Percentiles rank a stretch among this genome's conserved stretches.
Evolutionary conservation across 2,329 filamentous ascomycete species (phyloP).

Genomic region (Leptodontidium sp.): DNA sequence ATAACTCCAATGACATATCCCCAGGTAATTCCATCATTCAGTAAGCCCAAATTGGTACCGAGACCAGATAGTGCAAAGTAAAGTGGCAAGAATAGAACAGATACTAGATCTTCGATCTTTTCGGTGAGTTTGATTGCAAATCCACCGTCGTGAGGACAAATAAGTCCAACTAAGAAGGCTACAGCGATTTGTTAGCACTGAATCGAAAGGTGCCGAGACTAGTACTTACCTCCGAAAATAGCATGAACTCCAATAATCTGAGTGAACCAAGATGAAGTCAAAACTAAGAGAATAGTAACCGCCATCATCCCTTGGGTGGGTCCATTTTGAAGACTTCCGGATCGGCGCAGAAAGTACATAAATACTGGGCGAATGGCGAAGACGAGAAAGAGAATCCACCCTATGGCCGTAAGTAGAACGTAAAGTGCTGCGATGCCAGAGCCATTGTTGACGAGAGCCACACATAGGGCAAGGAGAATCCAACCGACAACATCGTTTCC

Average conservation of each 20-base stretch:
- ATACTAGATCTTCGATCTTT: slow-evolving; percentile 92
- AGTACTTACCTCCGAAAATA: slow-evolving; percentile 73
- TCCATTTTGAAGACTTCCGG: slow-evolving; percentile 83
- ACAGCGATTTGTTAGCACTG: slow-evolving; percentile 11
- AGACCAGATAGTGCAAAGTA: slow-evolving; percentile 95
- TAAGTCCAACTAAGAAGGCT: slow-evolving; percentile 87
- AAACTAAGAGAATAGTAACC: slow-evolving; percentile 79
- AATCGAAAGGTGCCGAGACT: neutral
- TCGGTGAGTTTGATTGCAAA: slow-evolving; percentile 92
- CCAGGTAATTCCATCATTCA: slow-evolving; percentile 86
- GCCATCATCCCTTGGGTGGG: slow-evolving; percentile 86
- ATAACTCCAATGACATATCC: slow-evolving; percentile 88
- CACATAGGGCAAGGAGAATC: slow-evolving; percentile 91
- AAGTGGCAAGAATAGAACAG: slow-evolving; percentile 83
- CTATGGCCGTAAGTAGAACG: slow-evolving; percentile 79
- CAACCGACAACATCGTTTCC: slow-evolving; percentile 92
- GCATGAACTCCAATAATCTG: slow-evolving; percentile 91
- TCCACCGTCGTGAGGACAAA: slow-evolving; percentile 88
- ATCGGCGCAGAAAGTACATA: slow-evolving; percentile 75
- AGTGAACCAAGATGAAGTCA: slow-evolving; percentile 86
- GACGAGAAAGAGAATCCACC: slow-evolving; percentile 78
- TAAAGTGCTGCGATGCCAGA: slow-evolving; percentile 84
- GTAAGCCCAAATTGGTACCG: slow-evolving; percentile 84
- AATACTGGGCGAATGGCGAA: slow-evolving; percentile 78
- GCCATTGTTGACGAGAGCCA: slow-evolving; percentile 89